phyloP scores from a whole-genome alignment of 2,329 filamentous ascomycete genomes.

The Beauveria asiatica region DNA sequence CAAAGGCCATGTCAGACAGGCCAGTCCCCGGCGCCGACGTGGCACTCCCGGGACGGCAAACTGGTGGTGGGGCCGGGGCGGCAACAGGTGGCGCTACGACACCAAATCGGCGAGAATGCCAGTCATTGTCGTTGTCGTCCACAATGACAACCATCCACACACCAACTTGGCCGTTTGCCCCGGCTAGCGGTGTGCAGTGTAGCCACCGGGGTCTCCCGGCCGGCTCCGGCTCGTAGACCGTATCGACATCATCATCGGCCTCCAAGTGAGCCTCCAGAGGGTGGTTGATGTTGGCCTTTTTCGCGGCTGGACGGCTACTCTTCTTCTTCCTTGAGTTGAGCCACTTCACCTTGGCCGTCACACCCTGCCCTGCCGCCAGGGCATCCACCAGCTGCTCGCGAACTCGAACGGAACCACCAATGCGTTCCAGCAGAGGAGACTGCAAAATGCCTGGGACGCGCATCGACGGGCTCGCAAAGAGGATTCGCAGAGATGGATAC shows the following conservation, averaged over 20 bases:
- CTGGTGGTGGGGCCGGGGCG: neutral
- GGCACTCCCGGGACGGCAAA: neutral
- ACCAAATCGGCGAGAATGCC: neutral
- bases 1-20: neutral
- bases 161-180: constrained; percentile 56
- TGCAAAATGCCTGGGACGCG: constrained; percentile 60
- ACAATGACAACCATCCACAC: constrained; percentile 73
- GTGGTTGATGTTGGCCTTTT: neutral
- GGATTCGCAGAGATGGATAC: constrained; percentile 55
- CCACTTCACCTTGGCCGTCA: constrained; percentile 70
- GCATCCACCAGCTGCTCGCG: constrained; percentile 46
- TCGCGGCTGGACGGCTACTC: neutral
- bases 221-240: constrained; percentile 10
- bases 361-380: constrained; percentile 57
- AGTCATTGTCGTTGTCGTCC: constrained; percentile 49
- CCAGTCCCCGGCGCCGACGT: neutral
- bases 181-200: constrained; percentile 64
- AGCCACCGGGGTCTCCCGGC: constrained; percentile 63
- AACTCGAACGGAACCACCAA: constrained; percentile 40
- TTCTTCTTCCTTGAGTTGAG: constrained; percentile 24
- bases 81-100: neutral
- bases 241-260: constrained; percentile 11
- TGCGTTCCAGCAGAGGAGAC: constrained; percentile 45
- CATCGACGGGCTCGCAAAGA: constrained; percentile 61
- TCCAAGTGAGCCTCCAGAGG: constrained; percentile 14